Evolutionary conservation across 2,329 filamentous ascomycete species (phyloP), one percentile per base, ranked within the genome.

Genomic region (Sporothrix inflata): DNA sequence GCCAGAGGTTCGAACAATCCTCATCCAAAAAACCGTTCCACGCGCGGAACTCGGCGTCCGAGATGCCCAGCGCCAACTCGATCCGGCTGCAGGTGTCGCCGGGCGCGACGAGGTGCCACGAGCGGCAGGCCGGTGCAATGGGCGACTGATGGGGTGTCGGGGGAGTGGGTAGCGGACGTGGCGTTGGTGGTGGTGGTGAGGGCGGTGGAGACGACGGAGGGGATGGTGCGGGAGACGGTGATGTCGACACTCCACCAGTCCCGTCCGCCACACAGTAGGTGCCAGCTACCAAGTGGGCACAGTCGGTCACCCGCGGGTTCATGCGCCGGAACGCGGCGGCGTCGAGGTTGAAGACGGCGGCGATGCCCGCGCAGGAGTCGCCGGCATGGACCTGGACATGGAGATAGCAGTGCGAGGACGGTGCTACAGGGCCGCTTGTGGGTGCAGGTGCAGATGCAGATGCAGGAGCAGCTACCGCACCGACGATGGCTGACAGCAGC

Each of bases 11-110:
- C 30, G 68, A 61, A 73, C 76, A 77, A 8, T 49, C 72, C 53
- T 69, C 14, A 27, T 71, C 53, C 34, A 76, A 24, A 34, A 66
- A 71, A 14, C 71, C 55, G 71, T 77, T 77, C 75, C 75, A 77
- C n/a, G 53, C 40, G n/a, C 38, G 42, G 47, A 77, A 74, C 30
- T 71, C 67, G 9, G 60, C 65, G 24, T 69, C 42, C 24, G 60
- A 71, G 34, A 76, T 73, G 21, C 73, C 67, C 42, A 71, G 21
- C 12, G 70, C 53, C 19, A 14, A 9, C 38, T 66, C 72, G 38
- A 77, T 66, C 16, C 5, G 8, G 12, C 71, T 49, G 76, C 82
- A 83, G 7, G 63, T 75, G 71, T 82, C 79, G 60, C 79, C 79
- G 8, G 70, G 73, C 51, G 74, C 75, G 40, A 80, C 75, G 34